These are phyloP conservation scores for Rhypophila decipiens DNA, from an alignment of 495 filamentous ascomycete genomes.

Conservation along the genomic window DNA sequence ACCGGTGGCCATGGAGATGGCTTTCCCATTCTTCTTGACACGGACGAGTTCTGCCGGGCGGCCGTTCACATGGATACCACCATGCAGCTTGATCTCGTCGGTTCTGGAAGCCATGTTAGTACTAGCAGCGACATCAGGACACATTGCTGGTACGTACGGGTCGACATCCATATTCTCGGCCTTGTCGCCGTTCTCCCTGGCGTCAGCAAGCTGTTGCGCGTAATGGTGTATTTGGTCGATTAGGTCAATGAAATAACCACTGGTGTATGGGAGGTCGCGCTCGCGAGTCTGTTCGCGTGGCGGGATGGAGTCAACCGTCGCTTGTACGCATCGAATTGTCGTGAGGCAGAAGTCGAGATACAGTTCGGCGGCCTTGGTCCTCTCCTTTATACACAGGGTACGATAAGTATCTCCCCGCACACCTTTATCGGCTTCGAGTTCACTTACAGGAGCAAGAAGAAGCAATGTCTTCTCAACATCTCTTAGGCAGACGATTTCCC, in stretches of 20 bases:
- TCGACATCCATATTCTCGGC: conserved; percentile 46
- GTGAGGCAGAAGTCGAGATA: conserved; percentile 82
- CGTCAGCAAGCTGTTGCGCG: conserved; percentile 50
- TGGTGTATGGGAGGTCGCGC: conserved; percentile 79
- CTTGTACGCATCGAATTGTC: conserved; percentile 78
- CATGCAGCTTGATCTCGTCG: conserved; percentile 65
- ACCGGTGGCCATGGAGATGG: conserved; percentile 65
- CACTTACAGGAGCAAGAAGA: conserved; percentile 84
- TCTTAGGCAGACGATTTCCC: conserved; percentile 76
- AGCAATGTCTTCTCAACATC: conserved; percentile 87
- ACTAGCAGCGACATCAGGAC: not conserved
- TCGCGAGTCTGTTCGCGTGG: conserved; percentile 76
- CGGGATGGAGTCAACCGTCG: conserved; percentile 70
- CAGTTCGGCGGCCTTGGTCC: conserved; percentile 55
- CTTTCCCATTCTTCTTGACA: conserved; percentile 65
- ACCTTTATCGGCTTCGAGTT: conserved; percentile 38
- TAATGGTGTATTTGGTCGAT: conserved; percentile 77
- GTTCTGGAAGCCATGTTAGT: conserved; percentile 45
- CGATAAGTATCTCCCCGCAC: conserved; percentile 62
- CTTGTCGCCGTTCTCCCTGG: conserved; percentile 42
- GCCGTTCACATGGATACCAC: conserved; percentile 70
- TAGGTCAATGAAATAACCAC: conserved; percentile 90
- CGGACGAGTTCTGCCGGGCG: conserved; percentile 72
- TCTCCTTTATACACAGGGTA: conserved; percentile 62
- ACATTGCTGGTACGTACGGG: conserved; percentile 33